Conservation (phyloP, 2,329 filamentous ascomycete species). For the Colletotrichum acutatum region DNA sequence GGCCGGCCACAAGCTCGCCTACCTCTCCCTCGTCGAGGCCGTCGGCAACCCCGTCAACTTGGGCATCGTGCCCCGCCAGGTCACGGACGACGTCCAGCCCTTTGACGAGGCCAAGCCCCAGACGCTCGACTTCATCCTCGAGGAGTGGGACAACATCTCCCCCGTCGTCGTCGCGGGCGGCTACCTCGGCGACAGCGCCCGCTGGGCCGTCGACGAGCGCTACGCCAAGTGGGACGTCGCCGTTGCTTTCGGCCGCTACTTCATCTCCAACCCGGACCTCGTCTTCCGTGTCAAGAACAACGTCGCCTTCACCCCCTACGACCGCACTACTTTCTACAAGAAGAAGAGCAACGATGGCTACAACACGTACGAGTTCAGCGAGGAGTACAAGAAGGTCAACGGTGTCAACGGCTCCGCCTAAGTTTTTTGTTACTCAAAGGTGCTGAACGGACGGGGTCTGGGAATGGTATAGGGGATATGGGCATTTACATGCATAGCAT, state of each 20-base stretch:
- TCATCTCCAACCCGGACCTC: slow-evolving; percentile 54
- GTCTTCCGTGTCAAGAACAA: slow-evolving; percentile 51
- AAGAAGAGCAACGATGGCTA: slow-evolving; percentile 40
- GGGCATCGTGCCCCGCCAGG: slow-evolving; percentile 33
- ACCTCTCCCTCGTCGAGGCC: slow-evolving; percentile 51
- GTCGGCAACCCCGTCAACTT: slow-evolving; percentile 40
- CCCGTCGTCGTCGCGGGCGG: slow-evolving; percentile 46
- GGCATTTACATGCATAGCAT: not conserved
- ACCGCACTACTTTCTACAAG: slow-evolving; percentile 53
- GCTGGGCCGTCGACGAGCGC: slow-evolving; percentile 41
- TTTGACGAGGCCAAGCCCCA: slow-evolving; percentile 34
- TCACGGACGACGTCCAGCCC: slow-evolving; percentile 35
- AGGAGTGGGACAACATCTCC: slow-evolving; percentile 41
- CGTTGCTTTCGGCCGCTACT: slow-evolving; percentile 51
- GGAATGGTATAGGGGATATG: not conserved
- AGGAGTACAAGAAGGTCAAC: slow-evolving; percentile 34
- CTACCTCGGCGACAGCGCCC: slow-evolving; percentile 40
- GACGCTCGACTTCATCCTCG: slow-evolving; percentile 44
- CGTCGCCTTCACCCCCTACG: slow-evolving; percentile 49
- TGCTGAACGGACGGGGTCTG: not conserved
- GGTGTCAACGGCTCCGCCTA: slow-evolving; percentile 16
- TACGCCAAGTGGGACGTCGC: slow-evolving; percentile 38
- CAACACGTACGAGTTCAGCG: slow-evolving; percentile 44
- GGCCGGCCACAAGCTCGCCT: slow-evolving; percentile 43
- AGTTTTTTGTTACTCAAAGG: not conserved